Percentiles rank a stretch among this genome's conserved stretches.
phyloP scores from a whole-genome alignment of 495 filamentous ascomycete species.

The Platismatia glauca region DNA sequence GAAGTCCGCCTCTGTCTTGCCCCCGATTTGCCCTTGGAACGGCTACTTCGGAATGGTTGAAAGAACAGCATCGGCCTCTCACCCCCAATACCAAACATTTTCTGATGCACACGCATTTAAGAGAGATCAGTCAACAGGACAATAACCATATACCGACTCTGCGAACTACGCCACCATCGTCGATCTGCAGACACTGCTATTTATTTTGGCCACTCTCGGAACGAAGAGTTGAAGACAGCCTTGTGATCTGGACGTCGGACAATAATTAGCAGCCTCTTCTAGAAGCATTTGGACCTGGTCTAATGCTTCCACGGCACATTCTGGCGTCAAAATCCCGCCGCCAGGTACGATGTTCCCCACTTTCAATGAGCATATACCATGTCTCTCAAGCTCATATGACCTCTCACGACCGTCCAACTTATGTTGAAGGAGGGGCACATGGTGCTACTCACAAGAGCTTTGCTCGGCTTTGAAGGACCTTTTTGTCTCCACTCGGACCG shows the following conservation, averaged over 20 bases:
- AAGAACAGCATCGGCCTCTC: too few species aligned
- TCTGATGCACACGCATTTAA: too few species aligned
- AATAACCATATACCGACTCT: too few species aligned
- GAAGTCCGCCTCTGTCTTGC: too few species aligned
- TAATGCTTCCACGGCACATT: conserved; percentile 5
- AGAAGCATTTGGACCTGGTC: conserved; percentile 6
- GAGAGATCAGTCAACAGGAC: too few species aligned
- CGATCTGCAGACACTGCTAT: conserved; percentile 2
- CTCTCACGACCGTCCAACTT: not conserved
- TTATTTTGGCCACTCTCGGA: not conserved
- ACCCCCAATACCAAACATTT: too few species aligned
- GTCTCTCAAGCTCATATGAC: conserved; percentile 3
- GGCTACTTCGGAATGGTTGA: too few species aligned
- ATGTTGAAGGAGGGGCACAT: not conserved
- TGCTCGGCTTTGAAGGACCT: conserved; percentile 1
- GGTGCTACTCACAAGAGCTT: not conserved
- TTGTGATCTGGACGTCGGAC: not conserved
- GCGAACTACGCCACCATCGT: not conserved
- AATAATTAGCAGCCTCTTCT: not conserved
- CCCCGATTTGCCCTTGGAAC: too few species aligned
- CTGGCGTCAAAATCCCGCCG: not conserved
- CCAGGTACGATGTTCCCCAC: conserved; percentile 5
- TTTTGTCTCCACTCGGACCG: not conserved
- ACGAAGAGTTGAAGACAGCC: conserved; percentile 1
- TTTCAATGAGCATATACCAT: not conserved